Evolutionary conservation across 1,139 yeast genomes (phyloP), one percentile per base, ranked within the genome.

Genomic region (Sugiyamaella sp.): DNA sequence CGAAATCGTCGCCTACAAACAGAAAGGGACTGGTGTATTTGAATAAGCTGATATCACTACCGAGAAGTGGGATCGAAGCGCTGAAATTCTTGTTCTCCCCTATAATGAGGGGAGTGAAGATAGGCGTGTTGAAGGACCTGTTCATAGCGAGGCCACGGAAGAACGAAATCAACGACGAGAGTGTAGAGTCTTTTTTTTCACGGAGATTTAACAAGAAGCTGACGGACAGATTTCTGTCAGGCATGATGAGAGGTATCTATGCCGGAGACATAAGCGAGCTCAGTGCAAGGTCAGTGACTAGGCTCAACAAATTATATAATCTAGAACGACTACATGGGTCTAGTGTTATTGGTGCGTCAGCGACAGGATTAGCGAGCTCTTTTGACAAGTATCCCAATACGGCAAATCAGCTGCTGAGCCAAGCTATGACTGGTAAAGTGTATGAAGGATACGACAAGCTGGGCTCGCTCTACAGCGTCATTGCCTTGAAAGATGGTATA

Each of bases 201-300:
- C 74, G 98, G 60, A 72, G 97, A 55, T 85, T 90, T 64, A 90
- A 91, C 2, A 74, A 77, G 4, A 66, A 69, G 1, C 59, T 89
- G 4, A 79, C 89, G 1, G 80, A 81, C 49, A 83, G 87, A 53
- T 71, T 93, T 12, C 71, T 86, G 16, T 88, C 96, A 68, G 98
- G 97, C 0, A 73, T 91, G 2, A 74, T 86, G 65, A 90, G 90
- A 65, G 99, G 99, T 0, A 84, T 93, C 1, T 93, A 90, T 68
- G 97, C 96, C 3, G 97, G 96, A 1, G 96, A 91, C 68, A 77
- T 83, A 2, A 66, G 78, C 9, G 74, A 80, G 56, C 72, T 93
- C 44, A 87, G 96, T 70, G 82, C 86, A 0, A 73, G 79, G 20
- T 75, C 86, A 1, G 78, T 86, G 16, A 63, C 71, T 0, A 55